Base-by-base conservation (phyloP, 2,329 filamentous ascomycete species). In the Nemania abortiva region DNA sequence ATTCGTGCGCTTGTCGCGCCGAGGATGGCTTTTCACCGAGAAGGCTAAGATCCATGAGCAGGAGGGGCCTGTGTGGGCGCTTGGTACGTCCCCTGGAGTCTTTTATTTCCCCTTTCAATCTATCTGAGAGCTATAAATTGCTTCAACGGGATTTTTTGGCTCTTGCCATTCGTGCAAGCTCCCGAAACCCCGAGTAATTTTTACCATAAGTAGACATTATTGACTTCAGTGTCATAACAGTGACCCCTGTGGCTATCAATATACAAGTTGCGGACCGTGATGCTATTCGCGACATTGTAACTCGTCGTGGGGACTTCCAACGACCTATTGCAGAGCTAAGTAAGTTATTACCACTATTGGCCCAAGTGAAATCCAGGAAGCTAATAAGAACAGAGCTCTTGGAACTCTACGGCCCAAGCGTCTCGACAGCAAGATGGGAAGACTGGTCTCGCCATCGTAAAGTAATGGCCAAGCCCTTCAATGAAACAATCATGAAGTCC, bases 401-500 rank as follows among this genome's bases (percentile, higher is more conserved):
- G 15, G 75, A 75, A 42, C 54, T 79, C 0, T 79, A 76, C 34
- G 77, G 77, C 0, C 77, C 77, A 0, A 76, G 70, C 53, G 70
- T 79, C n/a, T 77, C 73, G 1, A 79, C 76, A 0, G 77, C 72
- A 3, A 62, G 66, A 9, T 75, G 69, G 73, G 72, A 76, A 4
- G 74, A 77, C n/a, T 78, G 77, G 77, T 66, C 74, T 37, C 76
- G 76, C 5, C 78, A 79, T 29, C 74, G 77, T 0, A 78, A 75
- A 52, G 66, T 73, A 0, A 50, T 77, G 6, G 77, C 76, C 0
- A 58, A 75, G 2, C 76, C 76, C 0, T 78, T 79, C 60, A 79
- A 77, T 50, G 76, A 79, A 66, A 69, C 59, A 5, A 73, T 74
- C 10, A 78, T 75, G 72, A 66, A 68, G 5, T 74, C 70, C n/a